Base-by-base conservation (phyloP, 2,329 filamentous ascomycete species). In the Aspergillus latus region DNA sequence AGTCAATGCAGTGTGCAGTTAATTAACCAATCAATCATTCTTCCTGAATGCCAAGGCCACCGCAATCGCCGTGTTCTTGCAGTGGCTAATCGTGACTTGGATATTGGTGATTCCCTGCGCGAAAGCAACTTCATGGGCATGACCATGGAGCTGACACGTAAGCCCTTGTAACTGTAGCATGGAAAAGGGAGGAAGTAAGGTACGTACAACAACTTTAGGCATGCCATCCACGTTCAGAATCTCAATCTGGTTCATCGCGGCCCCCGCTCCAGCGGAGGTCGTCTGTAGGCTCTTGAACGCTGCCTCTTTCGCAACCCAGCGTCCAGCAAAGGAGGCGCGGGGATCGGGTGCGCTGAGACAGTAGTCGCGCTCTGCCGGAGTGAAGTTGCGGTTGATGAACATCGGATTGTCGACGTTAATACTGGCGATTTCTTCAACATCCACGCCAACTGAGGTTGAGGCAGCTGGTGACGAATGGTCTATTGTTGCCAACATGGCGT, bases 361-460 rank as follows among this genome's bases (percentile, higher is more conserved):
- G 80, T 97, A 97, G 26, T 83, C 82, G 65, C 91, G 88, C 78
- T 99, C 94, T 43, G 82, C 78, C 11, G 80, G 75, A 0, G 94
- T 97, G 76, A 97, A 99, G 79, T 99, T 99, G 66, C 94, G 89
- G 76, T 94, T 85, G 43, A 99, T 76, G 70, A 99, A 99, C 0
- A 89, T 96, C 37, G 93, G 88, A 66, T 97, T 97, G 43, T 91
- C 86, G 61, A 96, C 89, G 77, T 96, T 95, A 77, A 99, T 85
- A 37, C 90, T 86, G 39, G 85, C 79, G 49, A 99, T 87, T 60
- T 89, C 88, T 78, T 97, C 94, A 3, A 61, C 40, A 29, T 64
- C 60, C 6, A 64, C 59, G 1, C 62, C 62, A 7, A 64, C 21
- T 2, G 50, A 49, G 9, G 51, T 43, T 21, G 43, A 15, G 8